phyloP scores from a whole-genome alignment of 2,329 filamentous ascomycete genomes.

The Cladorrhinum sp. region DNA sequence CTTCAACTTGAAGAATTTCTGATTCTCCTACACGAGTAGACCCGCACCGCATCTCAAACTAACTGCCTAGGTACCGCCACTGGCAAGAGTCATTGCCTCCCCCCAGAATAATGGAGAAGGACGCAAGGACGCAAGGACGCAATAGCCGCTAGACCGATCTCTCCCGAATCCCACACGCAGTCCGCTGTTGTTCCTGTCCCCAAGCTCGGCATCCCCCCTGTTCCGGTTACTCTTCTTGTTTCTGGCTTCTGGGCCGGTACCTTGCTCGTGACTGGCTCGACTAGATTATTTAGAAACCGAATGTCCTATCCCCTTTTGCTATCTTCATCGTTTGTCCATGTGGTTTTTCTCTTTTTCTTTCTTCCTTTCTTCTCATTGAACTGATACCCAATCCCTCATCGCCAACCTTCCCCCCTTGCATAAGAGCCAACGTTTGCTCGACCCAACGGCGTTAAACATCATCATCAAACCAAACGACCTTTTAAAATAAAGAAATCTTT shows the following conservation, averaged over 20 bases:
- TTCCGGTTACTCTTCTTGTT: constrained; percentile 14
- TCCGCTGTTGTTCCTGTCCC: neutral
- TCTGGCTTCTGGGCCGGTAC: constrained; percentile 1
- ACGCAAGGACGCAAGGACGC: constrained; percentile 15
- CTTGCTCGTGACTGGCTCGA: constrained; percentile 6
- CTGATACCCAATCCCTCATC: neutral
- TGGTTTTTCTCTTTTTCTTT: constrained; percentile 20
- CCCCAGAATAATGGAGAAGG: neutral
- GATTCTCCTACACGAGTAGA: too few relatives aligned
- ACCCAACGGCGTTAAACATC: neutral
- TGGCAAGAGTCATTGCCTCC: constrained; percentile 4
- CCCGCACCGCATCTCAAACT: neutral
- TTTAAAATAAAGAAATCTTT: too few relatives aligned
- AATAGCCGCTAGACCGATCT: constrained; percentile 32
- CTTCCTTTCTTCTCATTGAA: constrained; percentile 15
- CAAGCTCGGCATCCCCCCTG: constrained; percentile 2
- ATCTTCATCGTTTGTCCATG: constrained; percentile 25
- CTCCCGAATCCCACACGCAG: constrained; percentile 23
- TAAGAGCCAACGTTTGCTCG: neutral
- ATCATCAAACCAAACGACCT: neutral
- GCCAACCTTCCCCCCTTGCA: too few relatives aligned
- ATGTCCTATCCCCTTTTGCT: neutral
- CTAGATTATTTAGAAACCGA: neutral
- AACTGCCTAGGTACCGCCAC: neutral
- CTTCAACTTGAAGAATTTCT: too few relatives aligned